Base-by-base conservation (phyloP, 2,329 filamentous ascomycete genomes). In the Cercospora sp. region DNA sequence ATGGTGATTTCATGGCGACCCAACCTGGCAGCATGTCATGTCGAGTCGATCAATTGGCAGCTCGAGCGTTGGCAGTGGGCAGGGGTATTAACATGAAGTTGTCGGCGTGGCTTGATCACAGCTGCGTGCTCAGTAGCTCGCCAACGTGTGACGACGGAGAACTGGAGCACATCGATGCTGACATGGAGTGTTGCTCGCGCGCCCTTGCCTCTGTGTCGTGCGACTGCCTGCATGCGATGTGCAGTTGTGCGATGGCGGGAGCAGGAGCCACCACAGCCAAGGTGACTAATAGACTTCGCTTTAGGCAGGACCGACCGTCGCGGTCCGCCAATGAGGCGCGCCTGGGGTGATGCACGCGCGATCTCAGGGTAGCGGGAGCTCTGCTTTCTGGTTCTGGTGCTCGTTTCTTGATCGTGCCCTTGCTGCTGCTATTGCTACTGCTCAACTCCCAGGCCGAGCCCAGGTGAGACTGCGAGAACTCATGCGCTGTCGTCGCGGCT, bases 21-120 rank as follows among this genome's bases (percentile, higher is more conserved):
- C 24, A 57, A 30, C n/a, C 10, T 21, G n/a, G 51, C 51, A 30
- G 24, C 53, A 58, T 58, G 26, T 30, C 53, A 58, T 58, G 30
- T 58, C 26, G 28, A 58, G 28, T n/a, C 55, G 55, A 58, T 58
- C 55, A 37, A 21, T 12, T 58, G 28, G 55, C n/a, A 58, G 55
- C 55, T 37, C 55, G 55, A 58, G 55, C 55, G 55, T 8, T 34
- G 55, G 16, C 13, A 18, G 28, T 16, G 26, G 55, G 24, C 55
- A 10, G 32, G 55, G 55, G 32, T n/a, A 24, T 18, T 9, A 24
- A 37, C 28, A 18, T n/a, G 55, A 32, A 58, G 30, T 7, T 58
- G 26, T 58, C 55, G 55, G 55, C 55, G 18, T 58, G 55, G 55
- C 55, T 32, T 21, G 55, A 58, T 12, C 26, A 13, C n/a, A 12